Base-by-base conservation (phyloP, 768 basidiomycete species). In the Pleurotus djamor region DNA sequence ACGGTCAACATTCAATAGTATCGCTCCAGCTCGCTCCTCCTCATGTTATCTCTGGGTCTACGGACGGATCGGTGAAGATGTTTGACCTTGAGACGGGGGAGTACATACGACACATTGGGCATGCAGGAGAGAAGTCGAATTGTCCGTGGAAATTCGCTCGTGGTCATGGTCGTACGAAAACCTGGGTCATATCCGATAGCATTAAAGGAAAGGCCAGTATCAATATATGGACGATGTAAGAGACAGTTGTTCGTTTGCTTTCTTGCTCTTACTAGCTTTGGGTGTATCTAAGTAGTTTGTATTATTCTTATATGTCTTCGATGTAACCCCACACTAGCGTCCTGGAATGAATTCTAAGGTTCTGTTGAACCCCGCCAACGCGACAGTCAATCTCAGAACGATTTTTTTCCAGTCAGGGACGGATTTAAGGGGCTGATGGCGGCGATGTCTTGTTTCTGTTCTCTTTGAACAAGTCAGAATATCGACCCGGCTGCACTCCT, bases 131-230 rank as follows among this genome's bases (percentile, higher is more conserved):
- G 21, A 34, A 34, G 13, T 13, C 35, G 2, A 38, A 13, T 14
- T 36, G 35, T 21, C 52, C 52, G 6, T 54, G 52, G 52, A 54
- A 54, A 35, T 54, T 54, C 16, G 52, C 52, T n/a, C 35, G 52
- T 2, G 52, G 52, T 9, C 16, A 14, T 7, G 49, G 9, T 32
- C 49, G 49, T 10, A 16, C 36, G 4, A 41, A 41, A 21, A 41
- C 52, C 3, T 54, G 52, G 52, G 52, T 54, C 5, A 38, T 54
- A 7, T 54, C 52, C 13, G 12, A 37, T 4, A 32, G 35, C 3
- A n/a, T 37, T 8, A 13, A 36, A 37, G 52, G 52, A 32, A 12
- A 54, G 17, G 35, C 52, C 2, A 37, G 16, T n/a, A 21, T 54
- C 5, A n/a, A 54, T 16, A 54, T 54, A 37, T 54, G 52, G 52